Base-by-base conservation (phyloP, 202 grass and related monocot genomes). In the Dendrocalamus latiflorus region DNA sequence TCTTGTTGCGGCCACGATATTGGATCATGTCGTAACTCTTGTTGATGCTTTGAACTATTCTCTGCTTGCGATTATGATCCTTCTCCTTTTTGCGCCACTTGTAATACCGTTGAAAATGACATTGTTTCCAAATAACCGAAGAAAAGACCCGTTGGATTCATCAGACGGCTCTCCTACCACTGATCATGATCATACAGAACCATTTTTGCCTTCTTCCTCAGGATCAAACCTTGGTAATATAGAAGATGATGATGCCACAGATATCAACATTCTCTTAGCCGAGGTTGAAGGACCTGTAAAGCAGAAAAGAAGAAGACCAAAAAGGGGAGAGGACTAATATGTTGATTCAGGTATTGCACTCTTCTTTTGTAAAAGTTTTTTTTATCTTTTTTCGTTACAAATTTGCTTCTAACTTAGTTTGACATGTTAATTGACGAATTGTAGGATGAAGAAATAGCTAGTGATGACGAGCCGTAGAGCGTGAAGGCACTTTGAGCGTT, bases 91-190 rank as follows among this genome's bases (percentile, higher is more conserved):
- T 17, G 89, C 87, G 51, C 95, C 95, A 42, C 63, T 95, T 22
- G 83, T 87, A 42, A 94, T 98, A 81, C 95, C 95, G 15, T 63
- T 98, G 77, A 98, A 95, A 89, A 98, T 98, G 95, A 98, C 95
- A 28, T 70, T 98, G 34, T 98, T 91, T 69, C 87, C 76, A 20
- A 85, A 61, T 53, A 87, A 77, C 69, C 75, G 0, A 69, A 70
- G 59, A 91, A 94, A 89, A 80, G 22, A 5, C 8, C 64, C 15
- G 47, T 25, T 49, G 39, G 47, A 58, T 45, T 85, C 79, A 18
- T 30, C 75, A 58, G 73, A 76, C 6, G 22, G 36, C 44, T 66
- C 67, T 63, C 24, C 50, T 12, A 62, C 45, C n/a, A 18, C 64
- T 55, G 86, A 86, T 65, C 72, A 72, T 65, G 86, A 54, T n/a